These are phyloP conservation scores for Plectosphaerella plurivora DNA, from an alignment of 2,329 filamentous ascomycete species.

Conservation along the genomic window DNA sequence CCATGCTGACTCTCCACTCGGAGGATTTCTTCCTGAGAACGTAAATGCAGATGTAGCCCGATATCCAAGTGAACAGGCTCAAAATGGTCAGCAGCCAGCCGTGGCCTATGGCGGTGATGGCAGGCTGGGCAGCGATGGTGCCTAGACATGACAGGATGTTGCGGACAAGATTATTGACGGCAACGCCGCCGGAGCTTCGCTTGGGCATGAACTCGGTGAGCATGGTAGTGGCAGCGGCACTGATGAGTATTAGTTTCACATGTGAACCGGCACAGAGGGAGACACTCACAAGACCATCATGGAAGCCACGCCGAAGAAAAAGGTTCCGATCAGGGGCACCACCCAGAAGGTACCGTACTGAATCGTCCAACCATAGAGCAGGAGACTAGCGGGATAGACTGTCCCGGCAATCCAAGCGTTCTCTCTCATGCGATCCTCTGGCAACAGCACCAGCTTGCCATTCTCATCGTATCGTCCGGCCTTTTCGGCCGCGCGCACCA, in stretches of 20 bases:
- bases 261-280: neutral
- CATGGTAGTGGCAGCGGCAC: constrained; percentile 70
- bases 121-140: constrained; percentile 63
- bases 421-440: constrained; percentile 78
- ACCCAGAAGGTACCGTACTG: constrained; percentile 62
- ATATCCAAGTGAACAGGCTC: constrained; percentile 49
- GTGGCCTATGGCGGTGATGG: constrained; percentile 66
- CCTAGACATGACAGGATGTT: constrained; percentile 76
- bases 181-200: constrained; percentile 66
- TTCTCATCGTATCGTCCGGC: constrained; percentile 64
- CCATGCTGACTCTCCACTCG: constrained; percentile 62
- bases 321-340: constrained; percentile 59
- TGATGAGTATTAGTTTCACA: constrained; percentile 14
- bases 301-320: constrained; percentile 70
- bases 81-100: constrained; percentile 70
- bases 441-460: constrained; percentile 63
- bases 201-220: constrained; percentile 79
- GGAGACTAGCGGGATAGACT: constrained; percentile 64
- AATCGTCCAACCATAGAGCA: constrained; percentile 75
- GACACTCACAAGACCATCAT: constrained; percentile 67
- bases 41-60: constrained; percentile 54
- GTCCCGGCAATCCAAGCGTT: constrained; percentile 74
- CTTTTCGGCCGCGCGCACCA: constrained; percentile 69
- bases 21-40: constrained; percentile 55
- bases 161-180: constrained; percentile 75